phyloP scores from a whole-genome alignment of 768 basidiomycete genomes.

The Cystobasidium onofrii region DNA sequence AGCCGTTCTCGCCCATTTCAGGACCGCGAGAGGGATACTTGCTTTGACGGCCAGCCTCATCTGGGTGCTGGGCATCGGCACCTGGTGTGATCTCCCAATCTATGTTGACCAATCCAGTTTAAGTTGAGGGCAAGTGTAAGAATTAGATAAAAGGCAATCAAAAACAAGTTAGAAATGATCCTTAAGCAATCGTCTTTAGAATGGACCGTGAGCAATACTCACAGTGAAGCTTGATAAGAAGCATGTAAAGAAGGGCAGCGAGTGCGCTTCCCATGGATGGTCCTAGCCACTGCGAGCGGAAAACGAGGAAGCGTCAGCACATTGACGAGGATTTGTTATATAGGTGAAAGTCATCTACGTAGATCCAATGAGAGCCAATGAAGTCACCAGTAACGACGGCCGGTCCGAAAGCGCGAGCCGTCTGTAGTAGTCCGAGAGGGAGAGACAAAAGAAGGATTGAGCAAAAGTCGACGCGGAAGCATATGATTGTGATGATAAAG shows the following conservation, averaged over 20 bases:
- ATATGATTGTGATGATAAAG: not conserved
- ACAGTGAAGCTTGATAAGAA: constrained; percentile 8
- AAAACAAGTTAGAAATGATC: no score
- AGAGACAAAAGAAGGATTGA: no score
- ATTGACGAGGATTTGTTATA: not conserved
- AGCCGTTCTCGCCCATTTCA: not conserved
- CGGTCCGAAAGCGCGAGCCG: constrained; percentile 16
- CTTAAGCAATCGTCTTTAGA: no score
- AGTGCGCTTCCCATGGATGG: constrained; percentile 9
- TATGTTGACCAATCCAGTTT: not conserved
- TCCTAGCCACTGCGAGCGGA: constrained; percentile 1
- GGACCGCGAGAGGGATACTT: not conserved
- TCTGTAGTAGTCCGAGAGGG: not conserved
- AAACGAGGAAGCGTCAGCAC: not conserved
- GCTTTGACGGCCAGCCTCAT: not conserved
- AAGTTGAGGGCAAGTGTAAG: not conserved
- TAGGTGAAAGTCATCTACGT: constrained; percentile 10
- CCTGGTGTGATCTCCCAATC: not conserved
- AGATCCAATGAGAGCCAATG: constrained; percentile 20
- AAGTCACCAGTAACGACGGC: constrained; percentile 8
- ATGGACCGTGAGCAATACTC: not conserved
- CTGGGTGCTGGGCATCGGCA: not conserved
- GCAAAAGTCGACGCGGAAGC: no score
- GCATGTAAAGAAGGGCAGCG: constrained; percentile 6
- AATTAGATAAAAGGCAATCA: not conserved